Conservation (phyloP, 345 rosid species). For the Clarkia xantiana region DNA sequence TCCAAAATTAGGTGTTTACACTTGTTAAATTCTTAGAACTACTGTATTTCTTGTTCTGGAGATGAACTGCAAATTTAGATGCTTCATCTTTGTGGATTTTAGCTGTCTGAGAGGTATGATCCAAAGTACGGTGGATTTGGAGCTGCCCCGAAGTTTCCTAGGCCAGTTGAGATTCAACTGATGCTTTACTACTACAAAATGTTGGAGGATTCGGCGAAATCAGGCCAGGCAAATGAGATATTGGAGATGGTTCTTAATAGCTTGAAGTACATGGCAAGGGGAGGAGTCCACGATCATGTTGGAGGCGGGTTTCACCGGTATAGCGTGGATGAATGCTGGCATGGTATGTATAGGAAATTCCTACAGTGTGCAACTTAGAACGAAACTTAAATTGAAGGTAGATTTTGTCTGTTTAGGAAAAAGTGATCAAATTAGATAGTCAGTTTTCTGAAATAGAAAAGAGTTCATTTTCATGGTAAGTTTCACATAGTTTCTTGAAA, state of each 20-base stretch:
- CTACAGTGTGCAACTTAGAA: not conserved
- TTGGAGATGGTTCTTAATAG: constrained; percentile 54
- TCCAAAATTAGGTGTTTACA: too few species aligned
- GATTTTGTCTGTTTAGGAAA: not conserved
- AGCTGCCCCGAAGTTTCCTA: constrained; percentile 89
- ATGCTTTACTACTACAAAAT: constrained; percentile 69
- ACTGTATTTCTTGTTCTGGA: not conserved
- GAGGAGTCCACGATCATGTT: constrained; percentile 90
- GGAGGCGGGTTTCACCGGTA: constrained; percentile 98
- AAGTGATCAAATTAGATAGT: too few species aligned
- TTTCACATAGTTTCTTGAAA: too few species aligned
- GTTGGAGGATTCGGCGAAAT: constrained; percentile 43
- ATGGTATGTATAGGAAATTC: constrained; percentile 35
- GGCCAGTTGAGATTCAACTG: constrained; percentile 88
- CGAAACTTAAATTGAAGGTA: not conserved
- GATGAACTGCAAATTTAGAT: not conserved
- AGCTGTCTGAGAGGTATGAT: constrained; percentile 75
- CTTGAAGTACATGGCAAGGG: constrained; percentile 81
- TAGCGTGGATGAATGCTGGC: constrained; percentile 95
- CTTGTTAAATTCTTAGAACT: too few species aligned
- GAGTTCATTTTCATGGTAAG: too few species aligned
- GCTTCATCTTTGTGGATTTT: constrained; percentile 7
- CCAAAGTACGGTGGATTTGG: constrained; percentile 76
- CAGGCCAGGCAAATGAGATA: constrained; percentile 28
- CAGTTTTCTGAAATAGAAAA: too few species aligned